phyloP scores from a whole-genome alignment of 768 basidiomycete species.

The Mycena albidolilacea region DNA sequence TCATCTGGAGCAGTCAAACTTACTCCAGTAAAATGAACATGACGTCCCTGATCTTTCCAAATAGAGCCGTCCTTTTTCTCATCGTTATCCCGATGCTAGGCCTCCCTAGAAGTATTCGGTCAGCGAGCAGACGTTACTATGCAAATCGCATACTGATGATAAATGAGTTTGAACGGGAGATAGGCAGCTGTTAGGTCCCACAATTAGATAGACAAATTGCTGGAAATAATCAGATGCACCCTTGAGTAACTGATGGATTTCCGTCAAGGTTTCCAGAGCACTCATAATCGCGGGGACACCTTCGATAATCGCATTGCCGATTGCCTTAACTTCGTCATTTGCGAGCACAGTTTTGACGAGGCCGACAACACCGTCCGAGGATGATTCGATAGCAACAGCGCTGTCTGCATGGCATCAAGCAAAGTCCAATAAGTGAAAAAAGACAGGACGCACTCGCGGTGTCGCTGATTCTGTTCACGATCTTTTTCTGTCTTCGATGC shows the following conservation, averaged over 20 bases:
- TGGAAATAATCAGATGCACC: not conserved
- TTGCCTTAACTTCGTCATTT: conserved; percentile 11
- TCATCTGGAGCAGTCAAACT: not conserved
- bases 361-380: conserved; percentile 20
- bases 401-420: not conserved
- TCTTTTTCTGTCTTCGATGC: conserved; percentile 24
- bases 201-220: not conserved
- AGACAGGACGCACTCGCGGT: conserved; percentile 20
- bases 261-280: conserved; percentile 22
- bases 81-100: conserved; percentile 28
- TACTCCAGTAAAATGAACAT: conserved; percentile 32
- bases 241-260: conserved; percentile 34
- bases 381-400: not conserved
- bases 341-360: conserved; percentile 1
- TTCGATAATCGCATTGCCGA: conserved; percentile 29
- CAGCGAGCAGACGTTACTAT: not conserved
- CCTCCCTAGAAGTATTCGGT: conserved; percentile 21
- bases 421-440: not conserved
- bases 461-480: conserved; percentile 21
- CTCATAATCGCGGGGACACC: conserved; percentile 29
- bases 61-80: conserved; percentile 14
- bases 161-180: conserved; percentile 33
- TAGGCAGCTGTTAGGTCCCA: conserved; percentile 12
- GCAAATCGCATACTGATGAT: conserved; percentile 22
- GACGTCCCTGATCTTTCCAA: conserved; percentile 31